A percentile compares a stretch with the other conserved stretches of the same genome.
Conservation (phyloP, 495 filamentous ascomycete genomes). For the Mycothermus thermophilus region DNA sequence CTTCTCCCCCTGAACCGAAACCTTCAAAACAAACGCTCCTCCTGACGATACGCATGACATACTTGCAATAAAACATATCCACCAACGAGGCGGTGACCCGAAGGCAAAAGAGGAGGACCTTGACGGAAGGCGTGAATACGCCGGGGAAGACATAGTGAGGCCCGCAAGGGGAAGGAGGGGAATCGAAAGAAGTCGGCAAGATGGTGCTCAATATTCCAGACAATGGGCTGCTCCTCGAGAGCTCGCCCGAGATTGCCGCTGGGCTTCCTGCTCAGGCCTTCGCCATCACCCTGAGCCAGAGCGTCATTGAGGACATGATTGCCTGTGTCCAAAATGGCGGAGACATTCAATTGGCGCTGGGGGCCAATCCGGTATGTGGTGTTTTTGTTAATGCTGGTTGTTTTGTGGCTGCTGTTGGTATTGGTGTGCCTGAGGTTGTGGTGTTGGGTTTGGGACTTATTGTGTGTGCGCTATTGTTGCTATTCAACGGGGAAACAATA, state of each 20-base stretch:
- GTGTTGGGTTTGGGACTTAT: too few species aligned
- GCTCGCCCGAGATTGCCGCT: conserved; percentile 22
- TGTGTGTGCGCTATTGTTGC: too few species aligned
- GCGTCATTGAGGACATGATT: conserved; percentile 56
- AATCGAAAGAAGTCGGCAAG: conserved; percentile 10
- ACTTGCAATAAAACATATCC: too few species aligned
- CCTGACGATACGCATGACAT: too few species aligned
- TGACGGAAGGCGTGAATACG: too few species aligned
- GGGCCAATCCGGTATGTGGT: conserved; percentile 40
- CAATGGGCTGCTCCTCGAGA: conserved; percentile 30
- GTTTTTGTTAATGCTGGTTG: conserved; percentile 6
- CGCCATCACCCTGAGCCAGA: conserved; percentile 51
- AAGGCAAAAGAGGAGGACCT: background rate
- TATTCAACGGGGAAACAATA: too few species aligned
- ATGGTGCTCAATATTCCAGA: conserved; percentile 30
- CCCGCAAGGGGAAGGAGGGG: too few species aligned
- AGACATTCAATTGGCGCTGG: conserved; percentile 44
- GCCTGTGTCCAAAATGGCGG: conserved; percentile 49
- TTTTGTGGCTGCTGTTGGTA: conserved; percentile 13
- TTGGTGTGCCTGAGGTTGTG: too few species aligned
- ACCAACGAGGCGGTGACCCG: too few species aligned
- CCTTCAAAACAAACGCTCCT: too few species aligned
- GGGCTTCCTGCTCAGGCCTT: conserved; percentile 37
- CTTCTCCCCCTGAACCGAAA: too few species aligned
- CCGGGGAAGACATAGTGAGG: background rate